Conservation (phyloP, 805 yeast species). For the Lachancea sp. region DNA sequence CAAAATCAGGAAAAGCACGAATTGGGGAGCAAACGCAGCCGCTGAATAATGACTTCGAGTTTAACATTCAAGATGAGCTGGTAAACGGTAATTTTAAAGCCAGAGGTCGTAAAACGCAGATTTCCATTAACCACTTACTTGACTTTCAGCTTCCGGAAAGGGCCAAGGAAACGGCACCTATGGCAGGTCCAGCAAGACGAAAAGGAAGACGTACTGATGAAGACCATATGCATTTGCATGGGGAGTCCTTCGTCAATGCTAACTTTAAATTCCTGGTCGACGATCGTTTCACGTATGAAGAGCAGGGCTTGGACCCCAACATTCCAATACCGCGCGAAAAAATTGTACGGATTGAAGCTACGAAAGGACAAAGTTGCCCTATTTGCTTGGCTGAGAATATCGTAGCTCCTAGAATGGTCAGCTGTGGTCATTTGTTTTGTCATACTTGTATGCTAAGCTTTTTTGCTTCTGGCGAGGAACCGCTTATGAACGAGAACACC, state of each 20-base stretch:
- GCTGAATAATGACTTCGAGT: conserved; percentile 20
- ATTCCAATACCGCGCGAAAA: conserved; percentile 54
- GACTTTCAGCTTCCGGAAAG: conserved; percentile 48
- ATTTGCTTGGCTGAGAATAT: conserved; percentile 82
- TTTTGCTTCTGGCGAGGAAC: conserved; percentile 42
- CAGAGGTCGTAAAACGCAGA: conserved; percentile 38
- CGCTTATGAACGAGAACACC: conserved; percentile 30
- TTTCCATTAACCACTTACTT: conserved; percentile 58
- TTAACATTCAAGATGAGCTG: conserved; percentile 34
- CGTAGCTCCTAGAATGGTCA: conserved; percentile 89
- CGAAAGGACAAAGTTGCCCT: conserved; percentile 78
- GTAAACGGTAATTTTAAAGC: conserved; percentile 29
- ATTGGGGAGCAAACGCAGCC: not conserved
- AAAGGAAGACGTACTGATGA: conserved; percentile 26
- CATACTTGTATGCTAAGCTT: conserved; percentile 71
- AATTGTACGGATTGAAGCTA: conserved; percentile 67
- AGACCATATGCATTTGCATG: conserved; percentile 45
- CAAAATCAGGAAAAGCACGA: not conserved
- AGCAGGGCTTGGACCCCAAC: conserved; percentile 69
- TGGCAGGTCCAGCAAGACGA: conserved; percentile 18
- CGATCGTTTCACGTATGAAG: conserved; percentile 44
- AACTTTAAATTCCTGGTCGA: conserved; percentile 81
- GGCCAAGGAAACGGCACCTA: conserved; percentile 17
- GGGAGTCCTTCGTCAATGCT: conserved; percentile 71
- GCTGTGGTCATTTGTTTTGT: conserved; percentile 92